phyloP scores from a whole-genome alignment of 164 flowering plant genomes.

The Pachysandra terminalis region DNA sequence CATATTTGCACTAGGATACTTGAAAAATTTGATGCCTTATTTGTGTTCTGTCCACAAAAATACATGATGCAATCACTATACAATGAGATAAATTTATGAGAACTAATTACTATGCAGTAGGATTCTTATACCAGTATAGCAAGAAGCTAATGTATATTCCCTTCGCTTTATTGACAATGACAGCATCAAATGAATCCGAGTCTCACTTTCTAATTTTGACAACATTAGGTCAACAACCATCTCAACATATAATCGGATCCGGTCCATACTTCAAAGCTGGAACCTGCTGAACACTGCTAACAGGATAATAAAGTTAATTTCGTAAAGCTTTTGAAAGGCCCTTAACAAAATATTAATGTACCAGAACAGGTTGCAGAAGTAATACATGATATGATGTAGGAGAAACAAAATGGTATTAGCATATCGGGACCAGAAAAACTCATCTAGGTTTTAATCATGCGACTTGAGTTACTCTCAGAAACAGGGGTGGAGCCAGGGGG shows the following conservation, averaged over 20 bases:
- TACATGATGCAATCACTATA: neutral
- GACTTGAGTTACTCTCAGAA: too few species aligned
- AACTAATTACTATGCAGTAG: neutral
- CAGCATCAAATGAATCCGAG: neutral
- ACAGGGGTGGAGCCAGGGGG: too few species aligned
- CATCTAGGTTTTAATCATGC: too few species aligned
- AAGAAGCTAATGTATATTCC: neutral
- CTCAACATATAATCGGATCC: conserved; percentile 39
- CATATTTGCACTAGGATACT: neutral
- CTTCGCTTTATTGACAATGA: neutral
- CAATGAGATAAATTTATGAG: neutral
- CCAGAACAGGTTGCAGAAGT: neutral
- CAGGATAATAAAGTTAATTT: conserved; percentile 16
- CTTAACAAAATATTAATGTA: neutral
- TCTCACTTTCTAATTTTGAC: neutral
- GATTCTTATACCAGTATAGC: neutral
- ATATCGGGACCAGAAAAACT: too few species aligned
- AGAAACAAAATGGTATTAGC: neutral
- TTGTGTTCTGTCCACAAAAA: neutral
- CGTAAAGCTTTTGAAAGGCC: neutral
- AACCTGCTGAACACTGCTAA: conserved; percentile 26
- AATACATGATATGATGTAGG: neutral
- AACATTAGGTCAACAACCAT: neutral
- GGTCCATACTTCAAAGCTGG: conserved; percentile 28
- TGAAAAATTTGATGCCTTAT: neutral